These are phyloP conservation scores for Syzygium aromaticum DNA, from an alignment of 345 rosid species.

Conservation along the genomic window DNA sequence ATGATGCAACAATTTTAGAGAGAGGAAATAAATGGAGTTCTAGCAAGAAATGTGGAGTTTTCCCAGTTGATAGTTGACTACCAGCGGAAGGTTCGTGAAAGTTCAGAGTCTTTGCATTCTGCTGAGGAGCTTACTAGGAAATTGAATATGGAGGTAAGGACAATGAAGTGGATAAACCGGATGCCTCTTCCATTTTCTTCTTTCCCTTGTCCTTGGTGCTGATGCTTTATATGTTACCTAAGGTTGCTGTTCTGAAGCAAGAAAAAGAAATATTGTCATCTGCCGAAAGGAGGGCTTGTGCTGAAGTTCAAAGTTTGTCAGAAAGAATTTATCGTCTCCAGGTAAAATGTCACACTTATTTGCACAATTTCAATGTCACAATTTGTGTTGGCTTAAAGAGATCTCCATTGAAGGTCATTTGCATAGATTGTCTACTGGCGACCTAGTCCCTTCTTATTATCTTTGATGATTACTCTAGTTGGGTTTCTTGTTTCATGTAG, in stretches of 20 bases:
- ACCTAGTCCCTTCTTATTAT: neutral
- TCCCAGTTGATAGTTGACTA: slow-evolving; percentile 71
- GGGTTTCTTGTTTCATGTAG: neutral
- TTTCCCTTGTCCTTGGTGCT: neutral
- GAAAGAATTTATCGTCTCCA: slow-evolving; percentile 79
- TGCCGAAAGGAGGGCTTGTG: slow-evolving; percentile 88
- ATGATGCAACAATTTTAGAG: slow-evolving; percentile 31
- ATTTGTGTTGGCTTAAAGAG: neutral
- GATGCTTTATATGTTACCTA: slow-evolving; percentile 2
- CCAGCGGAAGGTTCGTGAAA: slow-evolving; percentile 75
- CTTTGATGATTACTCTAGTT: neutral
- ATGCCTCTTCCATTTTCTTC: neutral
- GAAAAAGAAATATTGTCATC: slow-evolving; percentile 73
- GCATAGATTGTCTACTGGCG: neutral
- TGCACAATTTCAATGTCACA: neutral
- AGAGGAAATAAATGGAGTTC: slow-evolving; percentile 45
- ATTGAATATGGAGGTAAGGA: slow-evolving; percentile 71
- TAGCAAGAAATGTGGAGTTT: slow-evolving; percentile 85
- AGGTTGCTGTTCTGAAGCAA: slow-evolving; percentile 67
- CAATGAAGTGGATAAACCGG: neutral
- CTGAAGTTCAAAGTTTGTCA: slow-evolving; percentile 77
- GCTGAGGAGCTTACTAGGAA: slow-evolving; percentile 78
- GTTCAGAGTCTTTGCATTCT: slow-evolving; percentile 54
- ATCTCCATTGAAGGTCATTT: neutral
- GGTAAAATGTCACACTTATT: slow-evolving; percentile 17